Percentiles rank a stretch among this genome's conserved stretches.
Evolutionary conservation across 768 basidiomycete species (phyloP).

Genomic region (Phanerochaete carnosa): DNA sequence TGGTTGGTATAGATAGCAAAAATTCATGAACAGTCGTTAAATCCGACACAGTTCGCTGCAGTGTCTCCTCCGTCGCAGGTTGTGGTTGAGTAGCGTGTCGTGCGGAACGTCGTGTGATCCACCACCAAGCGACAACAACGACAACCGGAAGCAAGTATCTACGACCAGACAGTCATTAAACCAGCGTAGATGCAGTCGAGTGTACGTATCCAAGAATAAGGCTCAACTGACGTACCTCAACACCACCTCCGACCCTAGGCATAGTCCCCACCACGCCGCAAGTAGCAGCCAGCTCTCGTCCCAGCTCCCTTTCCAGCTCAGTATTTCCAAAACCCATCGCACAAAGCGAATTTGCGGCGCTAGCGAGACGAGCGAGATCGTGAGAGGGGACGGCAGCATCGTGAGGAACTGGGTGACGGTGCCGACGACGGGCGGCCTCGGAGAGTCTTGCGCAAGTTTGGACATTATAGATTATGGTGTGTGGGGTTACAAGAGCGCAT

Average conservation of each 20-base stretch:
- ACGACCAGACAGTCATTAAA: background rate
- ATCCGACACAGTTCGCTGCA: conserved; percentile 59
- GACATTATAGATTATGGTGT: background rate
- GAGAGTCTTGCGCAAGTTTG: conserved; percentile 6
- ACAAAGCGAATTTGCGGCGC: conserved; percentile 47
- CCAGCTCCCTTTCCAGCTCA: conserved; percentile 56
- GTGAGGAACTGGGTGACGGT: conserved; percentile 45
- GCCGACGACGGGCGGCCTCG: conserved; percentile 12
- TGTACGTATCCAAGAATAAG: background rate
- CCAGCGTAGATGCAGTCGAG: background rate
- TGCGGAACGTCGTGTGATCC: conserved; percentile 21
- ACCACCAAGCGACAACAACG: conserved; percentile 36
- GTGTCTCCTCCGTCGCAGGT: conserved; percentile 47
- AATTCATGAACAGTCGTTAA: conserved; percentile 62
- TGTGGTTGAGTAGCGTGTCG: conserved; percentile 13
- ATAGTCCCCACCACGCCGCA: conserved; percentile 74
- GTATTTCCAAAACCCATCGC: conserved; percentile 42
- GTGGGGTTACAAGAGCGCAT: background rate
- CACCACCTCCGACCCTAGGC: conserved; percentile 44
- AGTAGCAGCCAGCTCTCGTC: conserved; percentile 66
- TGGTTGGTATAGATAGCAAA: conserved; percentile 39
- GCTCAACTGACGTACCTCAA: conserved; percentile 42
- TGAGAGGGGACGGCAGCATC: conserved; percentile 59
- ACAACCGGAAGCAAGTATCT: conserved; percentile 61
- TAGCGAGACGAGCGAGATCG: conserved; percentile 57